Evolutionary conservation across 306 rosid genomes (phyloP), one percentile per base, ranked within the genome.

Genomic region (Trifolium dubium): DNA sequence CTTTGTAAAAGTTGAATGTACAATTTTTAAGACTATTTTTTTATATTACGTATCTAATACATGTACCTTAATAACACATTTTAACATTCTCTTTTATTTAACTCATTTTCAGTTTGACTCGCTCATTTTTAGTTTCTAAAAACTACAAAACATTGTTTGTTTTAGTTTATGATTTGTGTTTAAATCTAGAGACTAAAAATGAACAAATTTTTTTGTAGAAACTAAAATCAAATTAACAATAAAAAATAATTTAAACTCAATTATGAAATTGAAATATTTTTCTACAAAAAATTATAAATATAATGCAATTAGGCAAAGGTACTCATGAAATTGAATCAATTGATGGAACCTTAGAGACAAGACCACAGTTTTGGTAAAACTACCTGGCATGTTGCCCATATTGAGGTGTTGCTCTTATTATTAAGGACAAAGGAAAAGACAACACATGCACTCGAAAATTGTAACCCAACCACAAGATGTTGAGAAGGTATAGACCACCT

Each of bases 371-470:
- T 76, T 79, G 82, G 84, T 32, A 83, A 75, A 75, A 81, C 66
- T 53, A 80, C 59, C 49, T 44, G 55, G 65, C 84, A 61, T 76
- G 81, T 72, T 67, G 80, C 67, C 47, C 62, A 32, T 47, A 76
- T 30, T 72, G 55, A 13, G 47, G 43, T 54, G 28, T 47, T 76
- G 74, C 74, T 54, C 64, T 77, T 77, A 10, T 11, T 37, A 37
- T 80, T 80, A 76, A 66, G 78, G 84, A 84, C 87, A 76, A 29
- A 63, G 2, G 79, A 76, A 76, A 44, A 67, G 87, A 67, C 82
- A 80, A 71, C 82, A 72, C 77, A 83, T 76, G 84, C 82, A 39
- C 28, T 58, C 43, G 4, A 76, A 67, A 67, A 32, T 51, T 75
- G 86, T 69, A 79, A 83, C 81, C 79, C 54, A 65, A 75, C 83